These are phyloP conservation scores for Nidularia pulvinata DNA, from an alignment of 768 basidiomycete species.

Conservation along the genomic window DNA sequence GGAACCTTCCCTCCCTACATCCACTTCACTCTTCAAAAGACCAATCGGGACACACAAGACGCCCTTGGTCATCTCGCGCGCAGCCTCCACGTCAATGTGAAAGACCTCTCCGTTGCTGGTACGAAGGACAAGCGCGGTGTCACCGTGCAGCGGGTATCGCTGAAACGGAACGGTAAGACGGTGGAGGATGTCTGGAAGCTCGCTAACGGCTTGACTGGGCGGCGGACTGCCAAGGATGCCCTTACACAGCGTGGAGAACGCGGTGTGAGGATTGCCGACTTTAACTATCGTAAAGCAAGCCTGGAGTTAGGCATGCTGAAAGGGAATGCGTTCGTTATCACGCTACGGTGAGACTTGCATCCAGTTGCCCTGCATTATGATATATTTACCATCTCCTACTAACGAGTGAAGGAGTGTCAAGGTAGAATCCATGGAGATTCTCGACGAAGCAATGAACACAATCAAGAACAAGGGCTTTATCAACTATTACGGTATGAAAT, in stretches of 20 bases:
- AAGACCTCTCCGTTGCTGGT: slow-evolving; percentile 89
- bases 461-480: slow-evolving; percentile 90
- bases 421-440: slow-evolving; percentile 66
- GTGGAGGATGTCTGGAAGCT: slow-evolving; percentile 86
- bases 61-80: slow-evolving; percentile 82
- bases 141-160: slow-evolving; percentile 88
- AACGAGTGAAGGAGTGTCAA: slow-evolving; percentile 70
- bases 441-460: slow-evolving; percentile 75
- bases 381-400: not conserved
- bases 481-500: slow-evolving; percentile 85
- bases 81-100: slow-evolving; percentile 70
- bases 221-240: slow-evolving; percentile 56
- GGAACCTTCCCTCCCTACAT: slow-evolving; percentile 85
- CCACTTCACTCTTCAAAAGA: slow-evolving; percentile 96
- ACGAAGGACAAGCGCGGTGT: slow-evolving; percentile 99
- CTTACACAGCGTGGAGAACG: slow-evolving; percentile 81
- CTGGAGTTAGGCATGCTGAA: slow-evolving; percentile 96
- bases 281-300: slow-evolving; percentile 80
- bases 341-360: slow-evolving; percentile 64
- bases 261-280: slow-evolving; percentile 85
- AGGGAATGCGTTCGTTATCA: slow-evolving; percentile 95
- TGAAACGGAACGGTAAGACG: slow-evolving; percentile 75
- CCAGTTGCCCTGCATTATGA: not conserved
- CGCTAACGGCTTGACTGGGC: slow-evolving; percentile 64
- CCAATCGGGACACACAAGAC: slow-evolving; percentile 97